Base-by-base conservation (phyloP, 129 eudicot genomes). In the Lonicera japonica region DNA sequence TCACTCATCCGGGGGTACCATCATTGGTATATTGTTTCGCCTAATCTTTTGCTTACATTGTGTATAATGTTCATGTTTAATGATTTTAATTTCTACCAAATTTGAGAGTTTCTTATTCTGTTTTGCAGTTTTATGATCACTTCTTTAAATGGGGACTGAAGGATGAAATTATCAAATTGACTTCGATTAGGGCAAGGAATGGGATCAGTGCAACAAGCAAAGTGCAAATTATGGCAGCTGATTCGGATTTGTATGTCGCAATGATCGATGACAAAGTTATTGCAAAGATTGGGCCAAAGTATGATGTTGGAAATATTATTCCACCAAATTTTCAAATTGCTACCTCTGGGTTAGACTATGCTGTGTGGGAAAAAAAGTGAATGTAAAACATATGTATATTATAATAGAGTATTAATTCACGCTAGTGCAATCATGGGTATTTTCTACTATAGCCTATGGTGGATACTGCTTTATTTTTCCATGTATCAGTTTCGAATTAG, bases 1-100 rank as follows among this genome's bases (percentile, higher is more conserved):
- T 89, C 21, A 82, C 97, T 21, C 97, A 89, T 78, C 95, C 97
- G 5, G 91, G 95, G 63, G 75, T 71, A 54, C 97, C 97, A 5
- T 73, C 88, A 1, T 24, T 89, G 61, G 89, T 88, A 73, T 68
- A 56, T 25, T 43, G 13, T 23, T 21, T 7, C 38, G 17, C 16
- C 21, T 17, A 47, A 59, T 43, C 5, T 43, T 43, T 8, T 2
- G 13, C 8, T 43, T 43, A 14, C 13, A 10, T n/a, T 43, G 13
- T 8, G n/a, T 43, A 10, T 43, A 43, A 43, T 43, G 2, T 43
- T 43, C 36, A 29, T 43, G 50, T 43, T 43, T 10, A 8, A 8
- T 43, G 5, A 43, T n/a, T n/a, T n/a, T n/a, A n/a, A n/a, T n/a
- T n/a, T n/a, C n/a, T n/a, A 43, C 50, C 8, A 11, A 43, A 24